Evolutionary conservation across 331 rosid genomes (phyloP), one percentile per base, ranked within the genome.

Genomic region (Spiraea crenata): DNA sequence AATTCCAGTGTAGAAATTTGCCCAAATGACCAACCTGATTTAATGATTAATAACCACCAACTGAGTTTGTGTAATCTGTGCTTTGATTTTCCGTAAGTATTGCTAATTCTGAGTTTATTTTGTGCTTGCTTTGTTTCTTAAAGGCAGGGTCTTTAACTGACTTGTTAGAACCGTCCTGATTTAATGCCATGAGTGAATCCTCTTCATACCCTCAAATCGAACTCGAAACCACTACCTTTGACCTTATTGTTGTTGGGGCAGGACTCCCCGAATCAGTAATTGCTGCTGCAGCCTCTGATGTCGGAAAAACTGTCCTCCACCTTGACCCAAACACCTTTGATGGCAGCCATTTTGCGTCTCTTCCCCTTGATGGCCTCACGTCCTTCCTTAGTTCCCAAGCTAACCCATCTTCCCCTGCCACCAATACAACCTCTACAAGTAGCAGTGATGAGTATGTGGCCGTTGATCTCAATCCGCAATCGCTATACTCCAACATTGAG

Each of bases 301-400:
- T 65, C 6, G 92, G 92, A 0, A 93, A 87, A 76, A 87, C 89
- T 5, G 80, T 93, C 48, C 92, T 93, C 85, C 98, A 90, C 84
- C 83, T 93, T n/a, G 97, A 90, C 58, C 88, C 89, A 11, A 90
- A 90, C 67, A 13, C 83, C 67, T 89, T 82, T 77, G 90, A 90
- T 52, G 96, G 98, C 14, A 73, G 85, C 73, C 88, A 89, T 67
- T 93, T 81, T 20, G 80, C 95, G 65, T 84, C 97, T 25, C 92
- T 83, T n/a, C 44, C 87, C 45, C 83, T 87, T 46, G 69, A 76
- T 45, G 91, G 87, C 14, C 77, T 93, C 72, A 76, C 92, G 9
- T 63, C 88, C 55, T 83, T 81, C 80, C 89, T 90, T 74, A 82
- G 70, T 55, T 85, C 87, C 16, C 74, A 69, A 16, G 74, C 85